Base-by-base conservation (phyloP, 371 early-diverging fungal species). In the Mycotypha africana region DNA sequence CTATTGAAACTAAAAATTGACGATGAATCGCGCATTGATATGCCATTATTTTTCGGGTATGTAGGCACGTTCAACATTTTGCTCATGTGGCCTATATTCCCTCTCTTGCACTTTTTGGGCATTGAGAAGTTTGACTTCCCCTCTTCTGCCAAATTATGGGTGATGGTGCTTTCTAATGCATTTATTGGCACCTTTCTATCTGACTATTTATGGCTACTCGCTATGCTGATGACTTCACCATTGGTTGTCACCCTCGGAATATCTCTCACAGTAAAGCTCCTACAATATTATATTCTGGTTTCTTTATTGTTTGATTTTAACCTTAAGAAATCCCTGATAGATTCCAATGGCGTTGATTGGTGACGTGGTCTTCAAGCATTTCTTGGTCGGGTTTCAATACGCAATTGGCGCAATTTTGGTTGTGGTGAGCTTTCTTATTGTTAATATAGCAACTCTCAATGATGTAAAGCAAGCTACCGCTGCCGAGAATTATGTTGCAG, bases 211-310 rank as follows among this genome's bases (percentile, higher is more conserved):
- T 90, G 91, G 91, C 53, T 89, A 23, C 51, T 81, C 32, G 69
- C 89, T 4, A 79, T 87, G 78, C 69, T 89, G 2, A 76, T 87
- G 81, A 88, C 89, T 0, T 81, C 87, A 21, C 89, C 90, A 11
- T 56, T 89, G 58, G 80, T 84, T 3, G 86, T 85, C 1, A 86
- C 89, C 5, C 62, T 89, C 25, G 89, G 87, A 2, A 53, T 88
- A 20, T 79, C 87, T 16, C 55, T 91, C 43, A 85, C 88, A 14
- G 70, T 70, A 61, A 51, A 37, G 50, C 30, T 28, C n/a, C n/a
- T n/a, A n/a, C n/a, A n/a, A n/a, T n/a, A n/a, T n/a, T n/a, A n/a
- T n/a, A n/a, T n/a, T n/a, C n/a, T n/a, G n/a, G n/a, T n/a, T n/a
- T n/a, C n/a, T n/a, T n/a, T n/a, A n/a, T n/a, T n/a, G n/a, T n/a